Evolutionary conservation across 1,139 yeast species (phyloP).

Genomic region (Pichia sp.): DNA sequence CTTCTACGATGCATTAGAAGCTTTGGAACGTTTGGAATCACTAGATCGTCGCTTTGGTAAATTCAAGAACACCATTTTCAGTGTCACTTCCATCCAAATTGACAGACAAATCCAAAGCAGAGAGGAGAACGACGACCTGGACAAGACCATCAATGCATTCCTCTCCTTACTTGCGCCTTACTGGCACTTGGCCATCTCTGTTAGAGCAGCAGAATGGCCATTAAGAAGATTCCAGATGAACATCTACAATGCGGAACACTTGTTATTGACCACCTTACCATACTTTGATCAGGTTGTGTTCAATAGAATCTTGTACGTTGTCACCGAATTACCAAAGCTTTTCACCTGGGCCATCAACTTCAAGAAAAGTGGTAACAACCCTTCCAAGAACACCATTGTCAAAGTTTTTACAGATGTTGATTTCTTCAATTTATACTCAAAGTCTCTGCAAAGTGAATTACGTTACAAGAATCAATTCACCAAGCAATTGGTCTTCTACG

Average conservation of each 20-base stretch:
- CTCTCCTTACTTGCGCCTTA: conserved; percentile 68
- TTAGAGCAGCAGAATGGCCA: conserved; percentile 90
- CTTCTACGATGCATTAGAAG: conserved; percentile 65
- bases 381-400: conserved; percentile 63
- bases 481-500: conserved; percentile 70
- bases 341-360: conserved; percentile 67
- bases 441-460: conserved; percentile 49
- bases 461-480: conserved; percentile 54
- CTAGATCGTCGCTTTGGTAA: conserved; percentile 69
- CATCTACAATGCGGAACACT: conserved; percentile 65
- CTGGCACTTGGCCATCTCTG: conserved; percentile 66
- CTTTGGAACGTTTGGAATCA: conserved; percentile 59
- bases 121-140: conserved; percentile 68
- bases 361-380: conserved; percentile 47
- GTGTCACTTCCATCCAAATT: conserved; percentile 67
- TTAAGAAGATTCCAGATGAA: conserved; percentile 88
- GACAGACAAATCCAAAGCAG: conserved; percentile 76
- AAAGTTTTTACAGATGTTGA: conserved; percentile 69
- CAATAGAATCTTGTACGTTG: conserved; percentile 62
- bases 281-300: conserved; percentile 70
- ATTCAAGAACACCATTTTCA: conserved; percentile 68
- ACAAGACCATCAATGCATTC: conserved; percentile 68
- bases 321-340: conserved; percentile 62
- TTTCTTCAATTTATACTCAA: conserved; percentile 58
- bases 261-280: conserved; percentile 68